Percentiles rank a stretch among this genome's conserved stretches.
These are phyloP conservation scores for Stipa capillata DNA, from an alignment of 176 grass and related monocot genomes.

Conservation along the genomic window DNA sequence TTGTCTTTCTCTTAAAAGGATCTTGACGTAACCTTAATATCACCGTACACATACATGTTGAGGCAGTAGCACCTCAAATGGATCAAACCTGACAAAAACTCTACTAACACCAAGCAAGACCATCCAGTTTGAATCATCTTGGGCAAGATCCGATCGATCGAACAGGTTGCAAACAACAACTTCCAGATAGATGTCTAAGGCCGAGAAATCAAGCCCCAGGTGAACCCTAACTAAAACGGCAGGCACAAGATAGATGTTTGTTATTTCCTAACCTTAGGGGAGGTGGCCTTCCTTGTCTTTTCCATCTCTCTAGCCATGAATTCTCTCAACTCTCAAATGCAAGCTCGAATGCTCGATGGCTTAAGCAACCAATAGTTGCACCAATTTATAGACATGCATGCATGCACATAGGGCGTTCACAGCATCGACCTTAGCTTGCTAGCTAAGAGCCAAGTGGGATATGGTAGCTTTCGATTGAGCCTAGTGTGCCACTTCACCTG, in stretches of 20 bases:
- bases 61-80: neutral
- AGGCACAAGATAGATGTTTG: neutral
- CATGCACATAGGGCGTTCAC: no score
- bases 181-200: neutral
- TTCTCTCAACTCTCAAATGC: neutral
- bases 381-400: conserved; percentile 35
- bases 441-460: neutral
- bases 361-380: conserved; percentile 41
- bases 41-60: neutral
- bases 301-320: conserved; percentile 43
- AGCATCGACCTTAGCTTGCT: neutral
- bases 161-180: neutral
- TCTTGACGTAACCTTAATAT: neutral
- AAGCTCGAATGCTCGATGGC: conserved; percentile 6
- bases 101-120: neutral
- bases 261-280: conserved; percentile 48
- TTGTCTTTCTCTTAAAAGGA: neutral
- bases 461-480: conserved; percentile 20
- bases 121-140: neutral
- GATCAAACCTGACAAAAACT: neutral
- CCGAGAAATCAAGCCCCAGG: neutral
- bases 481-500: conserved; percentile 43
- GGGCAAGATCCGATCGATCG: neutral
- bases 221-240: neutral
- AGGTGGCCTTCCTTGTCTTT: conserved; percentile 37